phyloP scores from a whole-genome alignment of 1,284 basidiomycete genomes.

The Leccinum variabile region DNA sequence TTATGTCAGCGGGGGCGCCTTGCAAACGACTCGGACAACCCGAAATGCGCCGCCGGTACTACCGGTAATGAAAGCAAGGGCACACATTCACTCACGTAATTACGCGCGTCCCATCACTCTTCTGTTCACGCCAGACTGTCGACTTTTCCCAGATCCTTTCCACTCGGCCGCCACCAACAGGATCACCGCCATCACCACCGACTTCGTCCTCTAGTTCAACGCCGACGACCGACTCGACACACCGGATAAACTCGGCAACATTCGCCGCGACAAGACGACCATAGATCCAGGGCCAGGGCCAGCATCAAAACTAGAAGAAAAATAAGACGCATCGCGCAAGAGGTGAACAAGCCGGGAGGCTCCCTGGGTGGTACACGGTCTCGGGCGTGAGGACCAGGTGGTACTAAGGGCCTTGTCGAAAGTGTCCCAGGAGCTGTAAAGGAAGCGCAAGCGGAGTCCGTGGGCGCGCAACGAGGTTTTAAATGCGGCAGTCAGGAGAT shows the following conservation, averaged over 20 bases:
- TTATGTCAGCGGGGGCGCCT: no score
- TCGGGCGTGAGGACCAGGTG: constrained; percentile 86
- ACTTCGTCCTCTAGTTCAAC: constrained; percentile 1
- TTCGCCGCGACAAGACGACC: constrained; percentile 79
- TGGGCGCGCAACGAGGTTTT: constrained; percentile 50
- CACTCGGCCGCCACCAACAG: constrained; percentile 24
- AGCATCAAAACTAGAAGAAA: background rate
- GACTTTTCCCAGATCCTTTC: constrained; percentile 57
- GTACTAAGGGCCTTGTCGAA: constrained; percentile 49
- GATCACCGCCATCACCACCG: background rate
- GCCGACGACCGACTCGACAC: constrained; percentile 42
- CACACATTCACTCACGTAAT: background rate
- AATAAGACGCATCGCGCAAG: constrained; percentile 32
- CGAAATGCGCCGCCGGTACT: no score
- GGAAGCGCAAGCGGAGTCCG: constrained; percentile 70
- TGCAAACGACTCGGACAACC: no score
- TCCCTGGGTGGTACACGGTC: constrained; percentile 83
- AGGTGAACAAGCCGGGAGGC: constrained; percentile 64
- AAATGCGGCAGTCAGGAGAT: constrained; percentile 61
- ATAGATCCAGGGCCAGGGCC: background rate
- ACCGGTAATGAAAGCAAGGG: no score
- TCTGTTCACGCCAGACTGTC: constrained; percentile 58
- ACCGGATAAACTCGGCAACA: constrained; percentile 68
- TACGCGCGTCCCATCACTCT: constrained; percentile 49
- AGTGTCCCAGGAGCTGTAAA: constrained; percentile 78